Evolutionary conservation across 495 filamentous ascomycete species (phyloP).

Genomic region (Penicillium tannophilum): DNA sequence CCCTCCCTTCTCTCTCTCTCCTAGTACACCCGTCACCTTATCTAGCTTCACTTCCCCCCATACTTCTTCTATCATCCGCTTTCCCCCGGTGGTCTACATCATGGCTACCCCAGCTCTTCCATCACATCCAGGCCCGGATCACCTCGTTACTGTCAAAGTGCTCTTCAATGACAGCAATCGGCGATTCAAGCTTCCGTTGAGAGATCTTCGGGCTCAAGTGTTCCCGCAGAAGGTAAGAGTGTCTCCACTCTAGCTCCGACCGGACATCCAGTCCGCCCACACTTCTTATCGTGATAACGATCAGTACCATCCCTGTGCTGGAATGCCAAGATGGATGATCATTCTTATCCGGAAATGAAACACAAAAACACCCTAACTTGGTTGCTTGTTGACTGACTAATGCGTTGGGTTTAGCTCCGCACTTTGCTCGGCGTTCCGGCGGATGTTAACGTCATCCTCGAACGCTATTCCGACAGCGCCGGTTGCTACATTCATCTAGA

Average conservation of each 20-base stretch:
- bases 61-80: slow-evolving; percentile 16
- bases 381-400: slow-evolving; percentile 23
- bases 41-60: slow-evolving; percentile 17
- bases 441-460: slow-evolving; percentile 71
- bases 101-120: slow-evolving; percentile 38
- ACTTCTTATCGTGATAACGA: slow-evolving; percentile 27
- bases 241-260: slow-evolving; percentile 49
- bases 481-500: slow-evolving; percentile 78
- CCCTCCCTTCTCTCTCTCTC: slow-evolving; percentile 17
- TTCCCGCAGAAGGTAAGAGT: slow-evolving; percentile 79
- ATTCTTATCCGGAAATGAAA: slow-evolving; percentile 6
- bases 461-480: slow-evolving; percentile 96
- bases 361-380: background rate
- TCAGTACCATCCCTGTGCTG: slow-evolving; percentile 9
- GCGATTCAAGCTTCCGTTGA: slow-evolving; percentile 87
- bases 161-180: slow-evolving; percentile 70
- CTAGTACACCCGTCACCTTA: slow-evolving; percentile 3
- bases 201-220: slow-evolving; percentile 73
- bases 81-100: slow-evolving; percentile 16
- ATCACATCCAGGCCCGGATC: slow-evolving; percentile 58
- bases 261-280: slow-evolving; percentile 27
- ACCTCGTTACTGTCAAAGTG: slow-evolving; percentile 84
- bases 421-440: slow-evolving; percentile 68
- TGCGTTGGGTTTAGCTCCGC: slow-evolving; percentile 63
- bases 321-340: slow-evolving; percentile 2